Conservation (phyloP, 1,284 basidiomycete species). For the Moesziomyces parantarcticus region DNA sequence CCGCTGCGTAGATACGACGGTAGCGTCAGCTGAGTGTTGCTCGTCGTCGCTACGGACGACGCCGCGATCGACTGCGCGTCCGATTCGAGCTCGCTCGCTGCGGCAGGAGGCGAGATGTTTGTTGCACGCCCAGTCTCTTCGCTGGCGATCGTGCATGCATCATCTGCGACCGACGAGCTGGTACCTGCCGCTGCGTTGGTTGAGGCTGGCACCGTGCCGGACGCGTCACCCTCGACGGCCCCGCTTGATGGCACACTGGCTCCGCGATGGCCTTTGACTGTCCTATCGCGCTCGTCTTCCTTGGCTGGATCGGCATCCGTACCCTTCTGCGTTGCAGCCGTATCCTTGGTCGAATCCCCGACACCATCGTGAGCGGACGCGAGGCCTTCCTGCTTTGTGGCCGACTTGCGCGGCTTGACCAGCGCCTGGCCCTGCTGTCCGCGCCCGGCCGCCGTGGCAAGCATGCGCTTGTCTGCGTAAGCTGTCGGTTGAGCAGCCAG, state of each 20-base stretch:
- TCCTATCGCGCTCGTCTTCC: slow-evolving; percentile 21
- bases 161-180: slow-evolving; percentile 28
- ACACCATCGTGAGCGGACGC: not conserved
- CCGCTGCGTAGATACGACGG: slow-evolving; percentile 47
- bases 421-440: slow-evolving; percentile 3
- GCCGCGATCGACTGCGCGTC: slow-evolving; percentile 48
- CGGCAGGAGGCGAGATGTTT: slow-evolving; percentile 25
- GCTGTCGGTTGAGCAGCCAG: slow-evolving; percentile 13
- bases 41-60: slow-evolving; percentile 38
- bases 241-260: not conserved
- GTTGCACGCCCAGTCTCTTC: slow-evolving; percentile 31
- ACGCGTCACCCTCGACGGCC: slow-evolving; percentile 3
- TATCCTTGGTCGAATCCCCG: slow-evolving; percentile 16
- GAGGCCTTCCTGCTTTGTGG: slow-evolving; percentile 1
- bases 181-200: slow-evolving; percentile 12
- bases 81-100: slow-evolving; percentile 49
- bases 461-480: slow-evolving; percentile 13
- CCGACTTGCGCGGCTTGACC: slow-evolving; percentile 9
- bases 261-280: slow-evolving; percentile 14
- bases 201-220: slow-evolving; percentile 14
- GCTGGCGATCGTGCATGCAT: slow-evolving; percentile 32
- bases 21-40: slow-evolving; percentile 30
- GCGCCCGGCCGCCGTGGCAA: slow-evolving; percentile 5
- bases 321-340: not conserved
- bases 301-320: slow-evolving; percentile 69